Evolutionary conservation across 441 rosid genomes (phyloP), one percentile per base, ranked within the genome.

Genomic region (Euphorbia schlechtendalii): DNA sequence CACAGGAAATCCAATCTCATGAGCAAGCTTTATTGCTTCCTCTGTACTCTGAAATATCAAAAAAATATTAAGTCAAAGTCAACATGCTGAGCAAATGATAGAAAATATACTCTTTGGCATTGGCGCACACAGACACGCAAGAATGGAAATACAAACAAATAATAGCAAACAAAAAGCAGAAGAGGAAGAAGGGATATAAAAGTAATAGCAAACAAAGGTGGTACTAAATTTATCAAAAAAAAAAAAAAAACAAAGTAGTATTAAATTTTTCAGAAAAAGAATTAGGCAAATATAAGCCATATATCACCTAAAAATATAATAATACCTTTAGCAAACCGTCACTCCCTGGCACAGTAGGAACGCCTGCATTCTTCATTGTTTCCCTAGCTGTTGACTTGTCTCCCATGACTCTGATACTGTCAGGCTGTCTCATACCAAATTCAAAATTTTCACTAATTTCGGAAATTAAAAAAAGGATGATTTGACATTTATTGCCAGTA

Each of bases 291-390:
- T 57, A 32, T 57, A 32, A 59, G 30, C 57, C 66, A 75, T 64
- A 14, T 30, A 48, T 62, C n/a, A n/a, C n/a, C n/a, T n/a, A n/a
- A n/a, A n/a, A 69, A 61, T 38, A 40, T 15, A 25, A 40, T 15
- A 25, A 58, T 75, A 88, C 98, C 96, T 85, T 83, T 71, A 92
- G 80, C 69, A 92, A 76, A 48, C 98, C 98, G 73, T 81, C 96
- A 82, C 98, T 92, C 70, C 98, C 98, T 0, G 98, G 98, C 46
- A 92, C 98, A 40, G 98, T 92, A n/a, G 98, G 98, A 70, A 92
- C 98, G 57, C 96, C 92, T 30, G 98, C 97, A 76, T 83, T 90
- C 82, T 92, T 92, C 98, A 92, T 92, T 28, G 98, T 92, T 63
- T 90, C 98, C 74, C 98, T 81, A 21, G 98, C 98, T 63, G 97